A percentile compares a stretch with the other conserved stretches of the same genome.
Evolutionary conservation across 192 early-diverging fungal species (phyloP).

Genomic region (Coemansia sp.): DNA sequence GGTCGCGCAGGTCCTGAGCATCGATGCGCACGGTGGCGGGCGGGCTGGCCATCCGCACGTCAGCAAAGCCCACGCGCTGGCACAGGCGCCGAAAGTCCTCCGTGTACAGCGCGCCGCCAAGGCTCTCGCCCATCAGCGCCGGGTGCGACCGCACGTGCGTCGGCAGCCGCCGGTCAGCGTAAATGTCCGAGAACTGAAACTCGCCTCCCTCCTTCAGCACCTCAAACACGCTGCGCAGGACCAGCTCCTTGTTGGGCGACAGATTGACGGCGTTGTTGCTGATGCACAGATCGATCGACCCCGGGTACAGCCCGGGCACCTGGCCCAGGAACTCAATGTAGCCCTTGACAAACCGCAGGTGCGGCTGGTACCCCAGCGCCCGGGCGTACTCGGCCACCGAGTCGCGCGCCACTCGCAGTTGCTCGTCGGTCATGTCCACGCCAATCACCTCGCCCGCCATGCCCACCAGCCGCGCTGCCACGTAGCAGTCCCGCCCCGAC

Average conservation of each 20-base stretch:
- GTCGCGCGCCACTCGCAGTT: conserved; percentile 45
- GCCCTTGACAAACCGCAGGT: conserved; percentile 46
- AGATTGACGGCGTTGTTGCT: conserved; percentile 57
- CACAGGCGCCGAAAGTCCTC: conserved; percentile 47
- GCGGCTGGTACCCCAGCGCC: conserved; percentile 46
- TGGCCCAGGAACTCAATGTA: conserved; percentile 51
- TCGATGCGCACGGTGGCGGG: conserved; percentile 34
- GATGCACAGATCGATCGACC: conserved; percentile 53
- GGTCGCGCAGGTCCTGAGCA: conserved; percentile 33
- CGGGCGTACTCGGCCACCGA: conserved; percentile 20
- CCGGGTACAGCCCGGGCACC: conserved; percentile 25
- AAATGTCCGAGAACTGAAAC: conserved; percentile 54
- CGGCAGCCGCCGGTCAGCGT: conserved; percentile 50
- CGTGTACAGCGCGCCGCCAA: conserved; percentile 48
- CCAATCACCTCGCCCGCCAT: conserved; percentile 48
- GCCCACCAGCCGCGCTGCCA: conserved; percentile 52
- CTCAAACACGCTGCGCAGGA: conserved; percentile 47
- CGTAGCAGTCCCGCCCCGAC: conserved; percentile 56
- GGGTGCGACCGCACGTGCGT: conserved; percentile 36
- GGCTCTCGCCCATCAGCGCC: conserved; percentile 52
- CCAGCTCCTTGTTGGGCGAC: conserved; percentile 54
- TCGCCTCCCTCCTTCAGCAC: conserved; percentile 45
- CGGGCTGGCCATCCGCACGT: conserved; percentile 34
- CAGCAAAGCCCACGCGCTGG: conserved; percentile 34
- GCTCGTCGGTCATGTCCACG: conserved; percentile 59